These are phyloP conservation scores for Bipolaris bicolor DNA, from an alignment of 2,329 filamentous ascomycete genomes.

Conservation along the genomic window DNA sequence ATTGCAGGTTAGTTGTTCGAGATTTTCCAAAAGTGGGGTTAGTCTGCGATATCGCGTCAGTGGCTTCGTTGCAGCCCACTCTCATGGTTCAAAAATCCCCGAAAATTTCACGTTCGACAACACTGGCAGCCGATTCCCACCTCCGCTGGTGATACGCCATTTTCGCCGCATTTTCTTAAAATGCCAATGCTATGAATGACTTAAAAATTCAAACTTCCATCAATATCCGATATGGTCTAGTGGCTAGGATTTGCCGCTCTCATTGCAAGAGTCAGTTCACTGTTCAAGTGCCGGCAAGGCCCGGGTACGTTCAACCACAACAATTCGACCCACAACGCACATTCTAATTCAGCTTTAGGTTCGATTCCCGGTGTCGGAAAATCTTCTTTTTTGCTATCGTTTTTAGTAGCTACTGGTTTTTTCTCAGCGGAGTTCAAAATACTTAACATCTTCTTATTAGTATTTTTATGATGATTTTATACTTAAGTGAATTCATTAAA, in stretches of 20 bases:
- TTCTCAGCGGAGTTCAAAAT: not conserved
- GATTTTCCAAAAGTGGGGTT: not conserved
- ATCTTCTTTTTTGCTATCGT: conserved; percentile 1
- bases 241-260: conserved; percentile 23
- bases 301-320: not conserved
- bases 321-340: too few relatives aligned
- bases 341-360: not conserved
- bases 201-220: not conserved
- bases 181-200: too few relatives aligned
- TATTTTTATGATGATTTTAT: too few relatives aligned
- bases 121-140: rapidly evolving
- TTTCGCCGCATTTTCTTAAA: too few relatives aligned
- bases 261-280: conserved; percentile 16
- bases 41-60: not conserved
- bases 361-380: conserved; percentile 24
- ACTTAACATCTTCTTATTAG: not conserved
- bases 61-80: not conserved
- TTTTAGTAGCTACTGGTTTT: too few relatives aligned
- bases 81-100: not conserved
- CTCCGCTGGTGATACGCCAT: too few relatives aligned
- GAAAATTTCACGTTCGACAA: not conserved
- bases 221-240: conserved; percentile 20
- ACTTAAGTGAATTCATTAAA: too few relatives aligned
- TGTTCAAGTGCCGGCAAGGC: conserved; percentile 18
- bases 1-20: not conserved